Percentiles rank a stretch among this genome's conserved stretches.
Evolutionary conservation across 495 filamentous ascomycete genomes (phyloP).

Genomic region (Lasiosphaeriaceae sp.): DNA sequence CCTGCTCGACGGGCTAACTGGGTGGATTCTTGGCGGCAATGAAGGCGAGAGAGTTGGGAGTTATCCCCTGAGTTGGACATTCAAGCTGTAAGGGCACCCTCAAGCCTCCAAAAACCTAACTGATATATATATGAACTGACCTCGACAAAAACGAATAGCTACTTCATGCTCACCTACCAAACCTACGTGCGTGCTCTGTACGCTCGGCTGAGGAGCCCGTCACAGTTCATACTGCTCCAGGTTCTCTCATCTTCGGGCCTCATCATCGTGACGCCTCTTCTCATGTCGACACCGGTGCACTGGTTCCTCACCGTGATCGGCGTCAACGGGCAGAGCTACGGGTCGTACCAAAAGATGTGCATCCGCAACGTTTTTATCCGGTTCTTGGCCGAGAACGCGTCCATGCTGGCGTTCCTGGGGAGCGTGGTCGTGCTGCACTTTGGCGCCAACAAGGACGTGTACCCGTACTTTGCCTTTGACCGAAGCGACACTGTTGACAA

Average conservation of each 20-base stretch:
- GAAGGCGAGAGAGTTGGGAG: slow-evolving; percentile 58
- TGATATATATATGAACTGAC: neutral
- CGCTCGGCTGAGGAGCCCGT: slow-evolving; percentile 55
- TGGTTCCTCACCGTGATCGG: slow-evolving; percentile 42
- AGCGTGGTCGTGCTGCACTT: slow-evolving; percentile 59
- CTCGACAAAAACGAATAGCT: slow-evolving; percentile 51
- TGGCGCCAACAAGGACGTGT: slow-evolving; percentile 57
- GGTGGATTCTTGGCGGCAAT: slow-evolving; percentile 57
- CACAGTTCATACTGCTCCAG: slow-evolving; percentile 58
- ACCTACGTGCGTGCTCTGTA: slow-evolving; percentile 68
- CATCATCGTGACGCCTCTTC: slow-evolving; percentile 56
- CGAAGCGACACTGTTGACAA: slow-evolving; percentile 20
- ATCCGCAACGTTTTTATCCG: slow-evolving; percentile 60
- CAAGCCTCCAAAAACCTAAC: neutral
- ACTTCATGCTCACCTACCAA: slow-evolving; percentile 63
- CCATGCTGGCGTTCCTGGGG: slow-evolving; percentile 62
- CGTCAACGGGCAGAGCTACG: slow-evolving; percentile 51
- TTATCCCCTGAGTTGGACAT: slow-evolving; percentile 60
- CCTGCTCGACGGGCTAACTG: slow-evolving; percentile 54
- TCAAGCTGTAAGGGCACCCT: slow-evolving; percentile 50
- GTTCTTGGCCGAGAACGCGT: slow-evolving; percentile 57
- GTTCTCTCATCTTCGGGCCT: slow-evolving; percentile 52
- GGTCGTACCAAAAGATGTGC: slow-evolving; percentile 56
- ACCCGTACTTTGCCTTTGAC: slow-evolving; percentile 57
- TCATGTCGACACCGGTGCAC: slow-evolving; percentile 57